Evolutionary conservation across 1,284 basidiomycete species (phyloP), one percentile per base, ranked within the genome.

Genomic region (Pisolithus thermaeus): DNA sequence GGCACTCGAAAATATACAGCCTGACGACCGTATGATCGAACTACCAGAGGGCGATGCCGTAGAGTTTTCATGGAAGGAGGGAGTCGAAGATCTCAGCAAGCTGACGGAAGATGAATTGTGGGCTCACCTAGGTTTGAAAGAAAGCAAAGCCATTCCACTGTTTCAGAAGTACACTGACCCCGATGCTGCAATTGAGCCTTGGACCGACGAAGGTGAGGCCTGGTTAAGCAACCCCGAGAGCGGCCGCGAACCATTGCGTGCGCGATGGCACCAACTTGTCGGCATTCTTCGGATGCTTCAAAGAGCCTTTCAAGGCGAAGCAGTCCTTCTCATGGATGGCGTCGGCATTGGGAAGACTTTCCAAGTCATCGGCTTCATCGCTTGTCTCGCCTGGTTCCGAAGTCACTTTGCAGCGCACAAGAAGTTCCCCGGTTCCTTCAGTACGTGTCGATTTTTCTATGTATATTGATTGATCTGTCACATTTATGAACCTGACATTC

Each of bases 191-290:
- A 43, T 54, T 2, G 41, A 55, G 2, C 49, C 51, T 3, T 58
- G 53, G 52, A 50, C 7, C 4, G 7, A 39, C 1, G 47, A 55
- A 20, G 52, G 56, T 1, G 35, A 46, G 2, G 9, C 1, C 8
- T 55, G 51, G 49, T 42, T 58, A 0, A 30, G 9, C 5, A 9
- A 30, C 9, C 28, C 28, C 7, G 8, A 6, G 6, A 30, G 6
- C 7, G 8, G 6, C 6, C 43, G 28, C 7, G 27, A 53, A 20
- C 25, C 39, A 5, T 4, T 39, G 18, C 25, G 14, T 14, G 3
- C 20, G 1, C 23, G 16, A 1, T 61, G 59, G 59, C 55, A 61
- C 40, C 57, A 58, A 37, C 51, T 61, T 0, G 22, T 61, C 0
- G 52, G 55, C 0, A 58, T 61, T 4, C 42, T 46, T 44, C 18